Evolutionary conservation across 2,329 filamentous ascomycete genomes (phyloP).

Genomic region (Calonectria pseudoreteaudii): DNA sequence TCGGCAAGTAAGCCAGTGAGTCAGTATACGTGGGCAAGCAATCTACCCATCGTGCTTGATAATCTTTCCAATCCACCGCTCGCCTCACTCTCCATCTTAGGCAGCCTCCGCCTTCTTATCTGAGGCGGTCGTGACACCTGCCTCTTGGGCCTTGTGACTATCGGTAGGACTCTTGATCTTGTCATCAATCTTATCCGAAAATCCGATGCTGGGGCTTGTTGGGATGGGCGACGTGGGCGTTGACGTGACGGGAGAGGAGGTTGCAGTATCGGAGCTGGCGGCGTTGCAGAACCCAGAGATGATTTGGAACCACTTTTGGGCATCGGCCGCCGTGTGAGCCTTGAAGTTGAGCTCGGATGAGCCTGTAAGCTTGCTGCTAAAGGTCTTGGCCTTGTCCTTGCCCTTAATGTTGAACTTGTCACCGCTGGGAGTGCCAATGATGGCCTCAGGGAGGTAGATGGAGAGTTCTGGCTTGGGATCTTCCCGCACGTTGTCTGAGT

Average conservation of each 20-base stretch:
- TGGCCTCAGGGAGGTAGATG: conserved; percentile 91
- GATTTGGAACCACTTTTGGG: conserved; percentile 85
- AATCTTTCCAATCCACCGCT: conserved; percentile 17
- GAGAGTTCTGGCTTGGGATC: conserved; percentile 89
- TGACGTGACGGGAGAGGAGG: conserved; percentile 39
- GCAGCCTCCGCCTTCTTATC: conserved; percentile 38
- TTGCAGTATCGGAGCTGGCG: conserved; percentile 49
- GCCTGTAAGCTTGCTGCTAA: conserved; percentile 85
- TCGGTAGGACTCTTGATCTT: conserved; percentile 32
- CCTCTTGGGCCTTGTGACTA: conserved; percentile 58
- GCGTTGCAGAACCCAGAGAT: conserved; percentile 72
- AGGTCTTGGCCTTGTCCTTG: conserved; percentile 86
- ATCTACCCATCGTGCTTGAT: conserved; percentile 18
- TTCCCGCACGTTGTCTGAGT: conserved; percentile 77
- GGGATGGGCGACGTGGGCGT: conserved; percentile 45
- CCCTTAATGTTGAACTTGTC: conserved; percentile 95
- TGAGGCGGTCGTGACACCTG: conserved; percentile 53
- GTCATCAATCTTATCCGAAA: conserved; percentile 28
- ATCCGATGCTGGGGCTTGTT: conserved; percentile 10
- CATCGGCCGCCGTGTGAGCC: conserved; percentile 83
- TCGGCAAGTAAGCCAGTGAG: conserved; percentile 1
- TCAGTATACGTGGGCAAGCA: conserved; percentile 24
- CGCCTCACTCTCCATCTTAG: conserved; percentile 36
- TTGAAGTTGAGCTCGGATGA: conserved; percentile 87
- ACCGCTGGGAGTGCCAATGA: conserved; percentile 77